Evolutionary conservation across 164 flowering plant genomes (phyloP).

Genomic region (Akebia trifoliata): DNA sequence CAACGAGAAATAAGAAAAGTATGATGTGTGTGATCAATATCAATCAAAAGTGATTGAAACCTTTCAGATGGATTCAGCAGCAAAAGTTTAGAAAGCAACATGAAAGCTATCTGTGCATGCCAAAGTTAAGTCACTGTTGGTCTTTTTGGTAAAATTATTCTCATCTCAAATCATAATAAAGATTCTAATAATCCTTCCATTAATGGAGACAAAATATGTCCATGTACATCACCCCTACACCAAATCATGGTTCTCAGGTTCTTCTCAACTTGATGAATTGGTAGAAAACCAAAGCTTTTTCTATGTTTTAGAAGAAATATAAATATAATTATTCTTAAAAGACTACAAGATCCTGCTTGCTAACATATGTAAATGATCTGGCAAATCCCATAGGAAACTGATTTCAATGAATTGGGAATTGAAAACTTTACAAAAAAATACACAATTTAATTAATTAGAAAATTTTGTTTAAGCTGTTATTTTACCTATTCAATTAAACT

Average conservation of each 20-base stretch:
- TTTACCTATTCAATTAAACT: too few relatives aligned
- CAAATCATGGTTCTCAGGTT: neutral
- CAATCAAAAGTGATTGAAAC: conserved; percentile 6
- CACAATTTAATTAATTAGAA: neutral
- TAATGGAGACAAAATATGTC: neutral
- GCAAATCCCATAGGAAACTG: neutral
- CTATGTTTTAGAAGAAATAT: too few relatives aligned
- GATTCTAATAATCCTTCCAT: too few relatives aligned
- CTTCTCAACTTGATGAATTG: neutral
- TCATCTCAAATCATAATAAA: too few relatives aligned
- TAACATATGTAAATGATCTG: neutral
- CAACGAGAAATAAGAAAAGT: neutral
- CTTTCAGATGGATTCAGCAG: conserved; percentile 15
- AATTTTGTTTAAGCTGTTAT: too few relatives aligned
- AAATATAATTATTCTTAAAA: neutral
- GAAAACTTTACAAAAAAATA: too few relatives aligned
- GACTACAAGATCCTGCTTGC: conserved; percentile 2
- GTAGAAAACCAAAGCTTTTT: neutral
- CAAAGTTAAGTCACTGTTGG: neutral
- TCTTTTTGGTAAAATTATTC: too few relatives aligned
- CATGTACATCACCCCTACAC: neutral
- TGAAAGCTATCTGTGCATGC: conserved; percentile 23
- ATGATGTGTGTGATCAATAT: neutral
- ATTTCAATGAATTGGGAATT: conserved; percentile 2
- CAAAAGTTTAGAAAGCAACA: conserved; percentile 15